Evolutionary conservation across 495 filamentous ascomycete genomes (phyloP).

Genomic region (Daldinia concentrica): DNA sequence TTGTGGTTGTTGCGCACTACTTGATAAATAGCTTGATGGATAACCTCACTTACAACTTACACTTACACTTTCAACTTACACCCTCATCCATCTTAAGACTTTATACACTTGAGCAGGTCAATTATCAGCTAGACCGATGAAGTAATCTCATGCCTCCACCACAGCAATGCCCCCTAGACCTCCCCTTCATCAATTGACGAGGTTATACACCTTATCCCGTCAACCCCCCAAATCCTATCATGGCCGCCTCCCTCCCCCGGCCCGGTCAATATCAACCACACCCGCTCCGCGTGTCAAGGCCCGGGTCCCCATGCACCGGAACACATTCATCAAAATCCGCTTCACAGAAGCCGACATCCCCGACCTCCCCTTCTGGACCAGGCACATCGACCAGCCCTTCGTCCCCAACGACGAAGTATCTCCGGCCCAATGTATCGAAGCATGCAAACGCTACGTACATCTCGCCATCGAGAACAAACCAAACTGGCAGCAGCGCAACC

Average conservation of each 20-base stretch:
- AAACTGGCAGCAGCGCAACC: background rate
- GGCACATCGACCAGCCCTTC: background rate
- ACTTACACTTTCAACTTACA: background rate
- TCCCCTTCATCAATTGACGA: background rate
- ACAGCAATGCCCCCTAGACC: background rate
- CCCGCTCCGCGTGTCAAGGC: background rate
- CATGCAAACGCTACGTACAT: constrained; percentile 40
- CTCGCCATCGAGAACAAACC: constrained; percentile 24
- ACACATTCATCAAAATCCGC: constrained; percentile 3
- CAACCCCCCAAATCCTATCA: background rate
- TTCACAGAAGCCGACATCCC: constrained; percentile 46
- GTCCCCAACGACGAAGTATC: constrained; percentile 35
- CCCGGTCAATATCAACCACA: background rate
- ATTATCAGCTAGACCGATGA: background rate
- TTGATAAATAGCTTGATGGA: background rate
- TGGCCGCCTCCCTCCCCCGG: background rate
- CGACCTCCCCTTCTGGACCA: constrained; percentile 38
- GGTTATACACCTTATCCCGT: background rate
- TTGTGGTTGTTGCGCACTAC: background rate
- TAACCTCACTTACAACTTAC: background rate
- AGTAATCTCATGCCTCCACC: background rate
- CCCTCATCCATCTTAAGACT: background rate
- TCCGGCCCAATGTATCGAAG: constrained; percentile 30
- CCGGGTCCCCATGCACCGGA: background rate
- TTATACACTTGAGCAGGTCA: background rate